Evolutionary conservation across 768 basidiomycete genomes (phyloP), one percentile per base, ranked within the genome.

Genomic region (Amanita polypyramis): DNA sequence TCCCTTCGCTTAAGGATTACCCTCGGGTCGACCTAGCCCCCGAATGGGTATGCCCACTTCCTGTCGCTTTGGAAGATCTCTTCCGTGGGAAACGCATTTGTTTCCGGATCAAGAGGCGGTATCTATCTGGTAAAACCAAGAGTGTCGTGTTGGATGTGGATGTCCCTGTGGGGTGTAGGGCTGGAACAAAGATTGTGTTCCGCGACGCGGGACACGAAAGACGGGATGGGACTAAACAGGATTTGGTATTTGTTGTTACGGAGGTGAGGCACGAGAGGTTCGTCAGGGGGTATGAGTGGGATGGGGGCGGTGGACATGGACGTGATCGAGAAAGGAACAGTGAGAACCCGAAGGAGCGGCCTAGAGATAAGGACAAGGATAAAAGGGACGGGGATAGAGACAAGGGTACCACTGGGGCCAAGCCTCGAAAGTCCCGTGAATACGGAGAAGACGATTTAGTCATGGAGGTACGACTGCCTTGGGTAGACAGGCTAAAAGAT

Each of bases 241-340:
- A 82, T 42, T 67, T 83, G 46, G 69, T 78, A 32, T 81, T 83
- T 55, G 56, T 80, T 21, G 64, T 82, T 34, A 70, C 74, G 52
- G 74, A 79, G 54, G 59, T 66, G 34, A 66, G 70, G 38, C 76
- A 81, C 51, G 65, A 74, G 43, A 62, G 66, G 35, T 48, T 48
- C 27, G 47, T 48, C 11, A 27, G 47, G n/a, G 47, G 47, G 10
- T 21, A 10, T 30, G 37, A 40, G 20, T 48, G 47, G 47, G 37
- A 48, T 33, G 46, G 46, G 3, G 37, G 37, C 8, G 46, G 37
- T 32, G 29, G 47, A 3, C 15, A 47, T 14, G 12, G 20, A 4
- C 23, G 29, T 19, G 30, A n/a, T 15, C 37, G 6, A 11, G 19
- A 19, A 7, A 37, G 29, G 14, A 37, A 39, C 6, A 19, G 19